These are phyloP conservation scores for Glebionis coronaria DNA, from an alignment of 129 eudicot genomes.

Conservation along the genomic window DNA sequence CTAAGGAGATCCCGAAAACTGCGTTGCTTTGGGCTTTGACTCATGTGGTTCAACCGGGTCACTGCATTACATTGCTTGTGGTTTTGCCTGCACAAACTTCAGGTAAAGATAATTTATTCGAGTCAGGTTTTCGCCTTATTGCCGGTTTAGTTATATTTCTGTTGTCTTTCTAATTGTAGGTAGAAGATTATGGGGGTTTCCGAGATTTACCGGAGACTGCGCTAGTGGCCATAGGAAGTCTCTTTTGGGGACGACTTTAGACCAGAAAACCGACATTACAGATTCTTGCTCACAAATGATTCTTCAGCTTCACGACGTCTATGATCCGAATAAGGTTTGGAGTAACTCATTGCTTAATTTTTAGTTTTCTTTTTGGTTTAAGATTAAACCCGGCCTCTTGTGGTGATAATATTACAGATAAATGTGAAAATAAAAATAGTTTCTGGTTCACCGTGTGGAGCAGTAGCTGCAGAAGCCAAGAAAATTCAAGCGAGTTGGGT, in stretches of 20 bases:
- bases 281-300: constrained; percentile 98
- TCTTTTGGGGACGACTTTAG: constrained; percentile 49
- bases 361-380: constrained; percentile 12
- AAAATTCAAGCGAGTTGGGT: constrained; percentile 88
- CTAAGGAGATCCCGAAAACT: constrained; percentile 84
- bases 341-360: constrained; percentile 1
- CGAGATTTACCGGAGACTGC: constrained; percentile 93
- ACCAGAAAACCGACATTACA: constrained; percentile 73
- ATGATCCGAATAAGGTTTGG: constrained; percentile 89
- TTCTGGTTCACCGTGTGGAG: constrained; percentile 76
- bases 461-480: constrained; percentile 90
- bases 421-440: constrained; percentile 90
- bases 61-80: constrained; percentile 86
- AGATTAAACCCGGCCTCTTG: constrained; percentile 15
- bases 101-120: constrained; percentile 40
- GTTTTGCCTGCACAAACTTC: constrained; percentile 73
- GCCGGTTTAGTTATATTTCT: constrained; percentile 1
- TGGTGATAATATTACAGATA: constrained; percentile 43
- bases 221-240: constrained; percentile 81
- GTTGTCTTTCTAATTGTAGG: constrained; percentile 41
- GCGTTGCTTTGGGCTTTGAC: constrained; percentile 96
- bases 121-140: not conserved
- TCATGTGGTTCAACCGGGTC: constrained; percentile 99
- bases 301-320: constrained; percentile 94
- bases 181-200: constrained; percentile 80